Percentiles rank a stretch among this genome's conserved stretches.
Conservation (phyloP, 1,139 yeast species). For the Taiozyma onychis region DNA sequence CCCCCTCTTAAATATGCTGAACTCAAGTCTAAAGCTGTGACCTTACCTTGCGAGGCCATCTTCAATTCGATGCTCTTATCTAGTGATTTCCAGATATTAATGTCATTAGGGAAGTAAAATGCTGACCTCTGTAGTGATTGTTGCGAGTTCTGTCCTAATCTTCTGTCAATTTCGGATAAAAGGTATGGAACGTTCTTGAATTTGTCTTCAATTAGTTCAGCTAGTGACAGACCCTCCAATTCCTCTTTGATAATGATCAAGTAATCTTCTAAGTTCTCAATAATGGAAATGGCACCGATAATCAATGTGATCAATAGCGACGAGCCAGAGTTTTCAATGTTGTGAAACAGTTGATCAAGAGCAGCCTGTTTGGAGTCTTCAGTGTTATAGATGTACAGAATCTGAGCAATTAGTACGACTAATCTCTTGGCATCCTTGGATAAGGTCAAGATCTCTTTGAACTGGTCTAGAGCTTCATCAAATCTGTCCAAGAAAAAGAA, state of each 20-base stretch:
- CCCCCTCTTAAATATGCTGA: constrained; percentile 43
- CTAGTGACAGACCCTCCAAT: constrained; percentile 44
- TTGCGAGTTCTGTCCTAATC: constrained; percentile 24
- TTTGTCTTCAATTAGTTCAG: constrained; percentile 44
- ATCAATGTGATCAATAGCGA: constrained; percentile 62
- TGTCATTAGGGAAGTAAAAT: constrained; percentile 66
- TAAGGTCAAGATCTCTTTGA: constrained; percentile 52
- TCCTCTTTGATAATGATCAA: constrained; percentile 64
- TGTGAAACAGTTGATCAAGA: constrained; percentile 59
- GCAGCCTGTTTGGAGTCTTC: constrained; percentile 81
- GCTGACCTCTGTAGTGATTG: constrained; percentile 66
- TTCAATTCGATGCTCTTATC: constrained; percentile 49
- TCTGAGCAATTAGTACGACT: constrained; percentile 72
- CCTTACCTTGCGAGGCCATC: constrained; percentile 41
- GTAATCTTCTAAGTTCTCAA: constrained; percentile 56
- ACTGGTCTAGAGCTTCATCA: constrained; percentile 60
- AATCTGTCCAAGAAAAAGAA: constrained; percentile 58
- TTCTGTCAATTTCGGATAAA: constrained; percentile 44
- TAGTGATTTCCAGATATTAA: constrained; percentile 61
- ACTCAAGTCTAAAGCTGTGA: constrained; percentile 48
- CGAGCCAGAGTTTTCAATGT: constrained; percentile 58
- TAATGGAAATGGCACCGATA: constrained; percentile 74
- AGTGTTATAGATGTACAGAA: constrained; percentile 67
- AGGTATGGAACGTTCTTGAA: constrained; percentile 55
- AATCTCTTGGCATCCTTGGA: constrained; percentile 54